These are phyloP conservation scores for Exophiala mesophila DNA, from an alignment of 2,329 filamentous ascomycete genomes.

Conservation along the genomic window DNA sequence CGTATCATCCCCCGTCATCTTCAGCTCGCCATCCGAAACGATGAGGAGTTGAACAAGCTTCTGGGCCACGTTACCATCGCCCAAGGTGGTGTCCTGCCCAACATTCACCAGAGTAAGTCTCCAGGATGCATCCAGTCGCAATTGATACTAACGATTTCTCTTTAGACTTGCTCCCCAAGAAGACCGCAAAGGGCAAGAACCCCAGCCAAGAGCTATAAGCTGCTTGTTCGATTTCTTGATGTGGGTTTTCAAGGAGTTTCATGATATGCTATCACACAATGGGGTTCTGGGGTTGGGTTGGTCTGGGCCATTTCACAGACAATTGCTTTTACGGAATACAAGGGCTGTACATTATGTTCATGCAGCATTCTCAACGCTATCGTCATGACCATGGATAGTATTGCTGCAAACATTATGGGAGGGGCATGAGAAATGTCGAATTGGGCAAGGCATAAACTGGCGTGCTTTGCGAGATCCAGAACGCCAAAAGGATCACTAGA, in stretches of 20 bases:
- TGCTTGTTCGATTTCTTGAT: slow-evolving; percentile 53
- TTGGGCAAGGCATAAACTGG: slow-evolving; percentile 26
- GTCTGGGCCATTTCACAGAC: slow-evolving; percentile 49
- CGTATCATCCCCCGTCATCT: slow-evolving; percentile 99
- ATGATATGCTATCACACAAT: slow-evolving; percentile 62
- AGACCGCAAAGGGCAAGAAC: slow-evolving; percentile 94
- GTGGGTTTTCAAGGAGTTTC: slow-evolving; percentile 69
- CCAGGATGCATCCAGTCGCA: slow-evolving; percentile 23
- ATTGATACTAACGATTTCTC: slow-evolving; percentile 38
- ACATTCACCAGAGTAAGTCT: slow-evolving; percentile 90
- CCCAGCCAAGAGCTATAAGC: slow-evolving; percentile 90
- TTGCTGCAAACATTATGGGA: slow-evolving; percentile 16
- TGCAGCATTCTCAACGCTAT: slow-evolving; percentile 35
- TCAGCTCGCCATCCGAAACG: slow-evolving; percentile 98
- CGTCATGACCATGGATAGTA: slow-evolving; percentile 30
- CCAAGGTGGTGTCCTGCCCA: slow-evolving; percentile 93
- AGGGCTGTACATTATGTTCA: slow-evolving; percentile 60
- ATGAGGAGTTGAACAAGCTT: slow-evolving; percentile 99
- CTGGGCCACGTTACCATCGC: slow-evolving; percentile 94
- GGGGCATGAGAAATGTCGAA: slow-evolving; percentile 33
- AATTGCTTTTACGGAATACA: slow-evolving; percentile 30
- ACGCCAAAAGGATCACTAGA: slow-evolving; percentile 25
- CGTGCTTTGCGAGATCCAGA: slow-evolving; percentile 13
- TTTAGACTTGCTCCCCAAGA: slow-evolving; percentile 95
- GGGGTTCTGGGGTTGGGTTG: slow-evolving; percentile 61